These are phyloP conservation scores for Paraconiothyrium sp. DNA, from an alignment of 2,329 filamentous ascomycete genomes.

Conservation along the genomic window DNA sequence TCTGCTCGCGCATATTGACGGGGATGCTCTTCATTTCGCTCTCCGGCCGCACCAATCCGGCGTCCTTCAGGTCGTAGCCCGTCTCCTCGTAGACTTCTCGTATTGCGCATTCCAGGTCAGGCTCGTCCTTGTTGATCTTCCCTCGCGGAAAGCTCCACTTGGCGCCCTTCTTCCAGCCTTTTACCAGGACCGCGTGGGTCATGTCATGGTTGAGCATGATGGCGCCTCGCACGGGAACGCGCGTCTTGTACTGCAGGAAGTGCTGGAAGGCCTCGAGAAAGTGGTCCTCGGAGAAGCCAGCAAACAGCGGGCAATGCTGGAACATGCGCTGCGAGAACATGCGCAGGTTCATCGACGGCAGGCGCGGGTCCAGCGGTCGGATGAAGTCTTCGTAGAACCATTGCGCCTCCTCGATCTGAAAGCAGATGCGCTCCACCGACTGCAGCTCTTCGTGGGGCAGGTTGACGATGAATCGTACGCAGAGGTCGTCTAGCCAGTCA, in stretches of 20 bases:
- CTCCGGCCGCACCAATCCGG: slow-evolving; percentile 75
- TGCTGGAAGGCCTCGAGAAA: slow-evolving; percentile 87
- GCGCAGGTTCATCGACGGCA: slow-evolving; percentile 86
- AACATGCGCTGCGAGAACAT: slow-evolving; percentile 92
- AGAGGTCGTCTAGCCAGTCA: slow-evolving; percentile 98
- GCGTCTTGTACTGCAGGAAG: slow-evolving; percentile 93
- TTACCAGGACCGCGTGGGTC: slow-evolving; percentile 92
- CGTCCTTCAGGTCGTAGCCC: slow-evolving; percentile 80
- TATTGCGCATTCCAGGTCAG: slow-evolving; percentile 91
- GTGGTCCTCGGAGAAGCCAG: slow-evolving; percentile 78
- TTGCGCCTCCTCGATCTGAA: slow-evolving; percentile 98
- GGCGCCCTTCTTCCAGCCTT: slow-evolving; percentile 96
- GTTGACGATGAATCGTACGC: slow-evolving; percentile 98
- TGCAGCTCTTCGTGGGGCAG: slow-evolving; percentile 89
- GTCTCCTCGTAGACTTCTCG: slow-evolving; percentile 97
- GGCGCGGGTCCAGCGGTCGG: slow-evolving; percentile 81
- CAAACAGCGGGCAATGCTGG: slow-evolving; percentile 89
- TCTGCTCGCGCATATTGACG: slow-evolving; percentile 89
- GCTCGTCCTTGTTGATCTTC: slow-evolving; percentile 98
- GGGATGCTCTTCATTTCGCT: slow-evolving; percentile 84
- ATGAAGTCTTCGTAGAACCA: slow-evolving; percentile 99
- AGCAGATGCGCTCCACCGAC: slow-evolving; percentile 93
- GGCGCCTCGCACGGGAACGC: slow-evolving; percentile 91
- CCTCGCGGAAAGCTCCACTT: slow-evolving; percentile 97
- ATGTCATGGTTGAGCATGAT: slow-evolving; percentile 94